Evolutionary conservation across 1,284 basidiomycete species (phyloP), one percentile per base, ranked within the genome.

Genomic region (Ceraceosorus guamensis): DNA sequence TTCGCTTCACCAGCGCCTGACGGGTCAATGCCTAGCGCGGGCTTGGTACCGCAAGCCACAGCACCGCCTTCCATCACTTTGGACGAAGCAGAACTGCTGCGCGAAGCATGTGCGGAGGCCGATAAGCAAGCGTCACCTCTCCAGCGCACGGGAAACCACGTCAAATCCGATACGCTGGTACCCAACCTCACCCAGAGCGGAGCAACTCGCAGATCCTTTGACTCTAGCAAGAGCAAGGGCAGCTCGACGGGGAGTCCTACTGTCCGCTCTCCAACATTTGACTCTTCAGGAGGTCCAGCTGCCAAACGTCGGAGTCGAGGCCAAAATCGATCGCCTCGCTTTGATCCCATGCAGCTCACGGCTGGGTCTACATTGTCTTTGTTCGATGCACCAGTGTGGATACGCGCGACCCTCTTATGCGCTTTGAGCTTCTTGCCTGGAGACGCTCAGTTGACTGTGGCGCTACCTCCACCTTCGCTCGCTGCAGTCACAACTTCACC

Each of bases 1-100:
- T 59, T 68, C 24, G n/a, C 13, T 10, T n/a, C 6, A 31, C 55
- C 10, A 46, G 56, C 11, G 52, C 54, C 31, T 50, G 51, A 8
- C 58, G 37, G 37, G 37, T n/a, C 37, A n/a, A n/a, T 8, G 37
- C 8, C 37, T 8, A 8, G n/a, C 8, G 8, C 8, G 8, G 37
- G 37, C 37, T n/a, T 41, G 8, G 37, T 41, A n/a, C 37, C 37
- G 37, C 37, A 41, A n/a, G 37, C 37, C 37, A 41, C 37, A 8
- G 37, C 37, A 8, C 8, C 8, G 37, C 37, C 37, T 8, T n/a
- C 37, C 8, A 41, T 41, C 8, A 8, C 37, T 8, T n/a, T 41
- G 8, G 37, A 8, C 37, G 37, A 41, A n/a, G 37, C 37, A 8
- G 37, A 41, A n/a, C n/a, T n/a, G n/a, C n/a, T n/a, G n/a, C n/a